These are phyloP conservation scores for Thelephora ganbajun DNA, from an alignment of 768 basidiomycete genomes.

Conservation along the genomic window DNA sequence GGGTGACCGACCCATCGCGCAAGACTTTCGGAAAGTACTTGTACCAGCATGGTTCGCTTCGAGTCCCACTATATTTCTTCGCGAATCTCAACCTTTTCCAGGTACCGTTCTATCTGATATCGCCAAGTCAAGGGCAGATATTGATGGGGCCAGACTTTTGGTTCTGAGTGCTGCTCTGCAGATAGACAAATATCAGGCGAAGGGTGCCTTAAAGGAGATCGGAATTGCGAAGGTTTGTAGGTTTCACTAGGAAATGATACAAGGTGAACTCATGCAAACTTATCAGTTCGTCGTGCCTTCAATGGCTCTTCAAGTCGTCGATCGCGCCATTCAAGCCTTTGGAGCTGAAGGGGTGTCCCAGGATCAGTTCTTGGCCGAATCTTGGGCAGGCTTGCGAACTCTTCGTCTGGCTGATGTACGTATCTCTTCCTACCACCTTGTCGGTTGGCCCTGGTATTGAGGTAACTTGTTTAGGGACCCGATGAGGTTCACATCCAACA, in stretches of 20 bases:
- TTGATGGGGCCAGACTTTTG: slow-evolving; percentile 76
- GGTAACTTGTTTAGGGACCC: slow-evolving; percentile 41
- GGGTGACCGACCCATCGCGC: slow-evolving; percentile 82
- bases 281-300: slow-evolving; percentile 81
- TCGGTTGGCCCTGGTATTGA: neutral
- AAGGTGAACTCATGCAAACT: neutral
- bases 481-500: slow-evolving; percentile 95
- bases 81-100: slow-evolving; percentile 15
- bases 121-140: slow-evolving; percentile 85
- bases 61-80: neutral
- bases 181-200: slow-evolving; percentile 84
- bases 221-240: slow-evolving; percentile 80
- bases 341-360: slow-evolving; percentile 95
- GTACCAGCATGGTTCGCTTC: slow-evolving; percentile 66
- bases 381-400: slow-evolving; percentile 74
- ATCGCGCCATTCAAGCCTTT: slow-evolving; percentile 91
- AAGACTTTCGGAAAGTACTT: slow-evolving; percentile 93
- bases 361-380: slow-evolving; percentile 68
- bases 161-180: slow-evolving; percentile 88
- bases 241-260: neutral
- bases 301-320: slow-evolving; percentile 80
- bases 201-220: slow-evolving; percentile 94
- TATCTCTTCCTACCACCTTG: slow-evolving; percentile 4
- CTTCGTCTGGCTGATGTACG: slow-evolving; percentile 78
- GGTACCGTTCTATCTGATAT: slow-evolving; percentile 85